Conservation (phyloP, 73 alveolate genomes). For the Breviolum minutum region DNA sequence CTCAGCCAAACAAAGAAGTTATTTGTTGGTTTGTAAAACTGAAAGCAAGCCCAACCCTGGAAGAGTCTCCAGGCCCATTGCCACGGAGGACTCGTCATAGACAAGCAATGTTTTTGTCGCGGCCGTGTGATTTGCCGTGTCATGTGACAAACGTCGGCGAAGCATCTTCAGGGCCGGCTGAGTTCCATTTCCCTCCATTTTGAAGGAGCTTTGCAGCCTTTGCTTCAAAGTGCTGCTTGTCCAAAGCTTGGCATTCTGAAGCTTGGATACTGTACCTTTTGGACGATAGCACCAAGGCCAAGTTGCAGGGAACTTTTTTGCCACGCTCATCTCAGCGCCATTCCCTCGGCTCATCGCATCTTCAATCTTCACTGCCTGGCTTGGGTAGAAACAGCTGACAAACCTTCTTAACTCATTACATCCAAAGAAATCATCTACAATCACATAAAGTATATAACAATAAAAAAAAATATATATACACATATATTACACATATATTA, state of each 20-base stretch:
- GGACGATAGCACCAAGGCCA: conserved; percentile 4
- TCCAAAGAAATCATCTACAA: not conserved
- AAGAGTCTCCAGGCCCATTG: no score
- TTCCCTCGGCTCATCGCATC: not conserved
- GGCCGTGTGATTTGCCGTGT: no score
- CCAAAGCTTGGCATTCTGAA: not conserved
- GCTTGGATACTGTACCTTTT: not conserved
- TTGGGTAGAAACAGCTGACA: not conserved
- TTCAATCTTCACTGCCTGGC: not conserved
- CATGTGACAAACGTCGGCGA: no score
- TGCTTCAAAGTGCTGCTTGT: conserved; percentile 60
- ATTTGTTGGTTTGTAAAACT: no score
- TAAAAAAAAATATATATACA: not conserved
- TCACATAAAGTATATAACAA: not conserved
- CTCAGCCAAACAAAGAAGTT: no score
- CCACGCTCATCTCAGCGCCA: not conserved
- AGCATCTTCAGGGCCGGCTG: no score
- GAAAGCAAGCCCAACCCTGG: no score
- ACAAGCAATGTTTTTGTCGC: no score
- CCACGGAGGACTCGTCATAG: no score
- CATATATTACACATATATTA: not conserved
- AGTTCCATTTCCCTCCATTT: not conserved
- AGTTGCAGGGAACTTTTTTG: conserved; percentile 28
- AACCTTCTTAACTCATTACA: not conserved
- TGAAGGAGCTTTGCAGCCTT: conserved; percentile 11